Base-by-base conservation (phyloP, 23 red algal species). In the Gracilariopsis chorda region DNA sequence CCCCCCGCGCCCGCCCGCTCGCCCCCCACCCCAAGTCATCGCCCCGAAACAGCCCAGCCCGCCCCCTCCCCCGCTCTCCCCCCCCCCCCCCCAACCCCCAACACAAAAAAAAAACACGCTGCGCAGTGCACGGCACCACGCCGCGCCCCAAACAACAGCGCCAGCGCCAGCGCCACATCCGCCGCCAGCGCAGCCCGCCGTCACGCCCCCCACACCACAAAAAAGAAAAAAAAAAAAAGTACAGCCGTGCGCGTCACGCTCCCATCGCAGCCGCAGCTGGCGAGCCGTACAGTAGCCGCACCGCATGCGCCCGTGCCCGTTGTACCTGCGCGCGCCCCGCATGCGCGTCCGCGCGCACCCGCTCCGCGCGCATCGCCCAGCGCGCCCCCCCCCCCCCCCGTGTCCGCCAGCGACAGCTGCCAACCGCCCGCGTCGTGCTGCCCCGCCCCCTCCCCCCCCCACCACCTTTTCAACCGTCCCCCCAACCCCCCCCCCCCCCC, bases 391-490 rank as follows among this genome's bases (percentile, higher is more conserved):
- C n/a, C n/a, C n/a, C n/a, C 52, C 52, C 20, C 52, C 52, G 52
- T 58, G 52, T 58, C 52, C 52, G 52, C 52, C 52, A 58, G 52
- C 52, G 52, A 3, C 52, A 58, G 52, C 52, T 19, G 20, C 52
- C 52, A 58, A 58, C 52, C 52, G 52, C 27, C 52, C 52, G n/a
- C n/a, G 52, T 58, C 52, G 52, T 58, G 52, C 52, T 58, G 52
- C 52, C 52, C n/a, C n/a, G n/a, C n/a, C n/a, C 52, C 20, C 52
- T 19, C 52, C 20, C 27, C 52, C 52, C 27, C 20, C 52, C 52
- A 24, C 52, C 52, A 24, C 52, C 27, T 64, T 64, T 64, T 64
- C 59, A 64, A 64, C 70, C 70, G 40, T 25, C 70, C 70, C 70
- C 40, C 70, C 39, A 7, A 30, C 40, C 70, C 61, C 61, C 61